A percentile compares a stretch with the other conserved stretches of the same genome.
Conservation (phyloP, 371 early-diverging fungal species). For the Mortierella sp. region DNA sequence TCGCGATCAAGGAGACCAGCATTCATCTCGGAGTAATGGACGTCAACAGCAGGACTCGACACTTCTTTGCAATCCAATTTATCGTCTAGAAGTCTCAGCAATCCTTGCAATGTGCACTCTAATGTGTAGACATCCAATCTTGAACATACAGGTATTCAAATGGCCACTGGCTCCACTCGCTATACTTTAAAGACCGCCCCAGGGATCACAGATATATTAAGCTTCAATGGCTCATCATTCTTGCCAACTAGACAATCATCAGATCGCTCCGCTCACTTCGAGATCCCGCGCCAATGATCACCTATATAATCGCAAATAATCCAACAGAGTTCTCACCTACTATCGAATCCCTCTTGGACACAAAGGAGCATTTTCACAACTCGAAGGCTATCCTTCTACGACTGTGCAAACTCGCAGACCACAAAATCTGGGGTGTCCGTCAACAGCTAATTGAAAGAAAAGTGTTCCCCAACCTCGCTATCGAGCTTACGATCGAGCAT, state of each 20-base stretch:
- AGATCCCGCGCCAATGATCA: conserved; percentile 30
- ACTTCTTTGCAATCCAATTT: conserved; percentile 35
- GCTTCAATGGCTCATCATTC: not conserved
- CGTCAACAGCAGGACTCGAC: not conserved
- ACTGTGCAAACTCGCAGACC: conserved; percentile 42
- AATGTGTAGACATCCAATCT: conserved; percentile 25
- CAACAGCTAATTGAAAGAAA: conserved; percentile 35
- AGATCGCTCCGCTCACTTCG: conserved; percentile 22
- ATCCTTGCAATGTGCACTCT: conserved; percentile 24
- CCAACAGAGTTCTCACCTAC: conserved; percentile 33
- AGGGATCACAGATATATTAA: not conserved
- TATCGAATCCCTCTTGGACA: conserved; percentile 33
- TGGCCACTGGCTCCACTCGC: not conserved
- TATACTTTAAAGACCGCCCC: not conserved
- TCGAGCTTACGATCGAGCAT: conserved; percentile 51
- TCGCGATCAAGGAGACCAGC: conserved; percentile 6
- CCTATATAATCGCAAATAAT: conserved; percentile 32
- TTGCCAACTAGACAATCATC: conserved; percentile 19
- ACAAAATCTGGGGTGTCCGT: conserved; percentile 47
- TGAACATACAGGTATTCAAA: conserved; percentile 34
- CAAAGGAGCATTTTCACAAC: conserved; percentile 18
- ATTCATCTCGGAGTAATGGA: not conserved
- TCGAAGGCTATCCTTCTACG: conserved; percentile 30
- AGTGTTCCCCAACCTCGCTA: conserved; percentile 44
- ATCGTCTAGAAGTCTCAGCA: conserved; percentile 28